phyloP scores from a whole-genome alignment of 768 basidiomycete species.

The Tylopilus plumbeoviolaceoides region DNA sequence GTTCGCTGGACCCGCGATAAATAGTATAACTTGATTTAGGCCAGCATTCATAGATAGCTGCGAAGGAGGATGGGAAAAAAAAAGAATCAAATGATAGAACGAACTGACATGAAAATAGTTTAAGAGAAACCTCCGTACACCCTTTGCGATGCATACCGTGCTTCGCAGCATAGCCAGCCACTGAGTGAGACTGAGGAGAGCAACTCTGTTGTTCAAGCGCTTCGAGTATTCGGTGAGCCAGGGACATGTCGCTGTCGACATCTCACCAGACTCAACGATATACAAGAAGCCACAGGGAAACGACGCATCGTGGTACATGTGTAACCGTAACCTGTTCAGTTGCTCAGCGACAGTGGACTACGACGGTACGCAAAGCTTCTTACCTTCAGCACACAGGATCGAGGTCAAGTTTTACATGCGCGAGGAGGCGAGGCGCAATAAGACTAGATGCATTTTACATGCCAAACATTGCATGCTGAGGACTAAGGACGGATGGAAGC shows the following conservation, averaged over 20 bases:
- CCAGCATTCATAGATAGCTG: background rate
- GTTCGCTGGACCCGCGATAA: background rate
- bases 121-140: background rate
- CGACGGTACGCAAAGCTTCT: too few relatives aligned
- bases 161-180: too few relatives aligned
- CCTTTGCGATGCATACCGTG: too few relatives aligned
- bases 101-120: background rate
- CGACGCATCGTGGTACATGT: constrained; percentile 91
- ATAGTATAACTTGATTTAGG: background rate
- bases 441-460: too few relatives aligned
- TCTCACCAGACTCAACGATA: constrained; percentile 1
- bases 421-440: too few relatives aligned
- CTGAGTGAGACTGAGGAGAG: too few relatives aligned
- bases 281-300: constrained; percentile 27
- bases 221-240: background rate
- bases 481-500: too few relatives aligned
- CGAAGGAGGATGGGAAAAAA: background rate
- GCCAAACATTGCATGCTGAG: too few relatives aligned
- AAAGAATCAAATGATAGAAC: background rate
- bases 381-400: too few relatives aligned
- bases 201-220: background rate
- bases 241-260: background rate
- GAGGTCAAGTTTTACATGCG: too few relatives aligned
- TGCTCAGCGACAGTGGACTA: background rate
- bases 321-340: constrained; percentile 67